Evolutionary conservation across 495 filamentous ascomycete genomes (phyloP), one percentile per base, ranked within the genome.

Genomic region (Xylaria bambusicola): DNA sequence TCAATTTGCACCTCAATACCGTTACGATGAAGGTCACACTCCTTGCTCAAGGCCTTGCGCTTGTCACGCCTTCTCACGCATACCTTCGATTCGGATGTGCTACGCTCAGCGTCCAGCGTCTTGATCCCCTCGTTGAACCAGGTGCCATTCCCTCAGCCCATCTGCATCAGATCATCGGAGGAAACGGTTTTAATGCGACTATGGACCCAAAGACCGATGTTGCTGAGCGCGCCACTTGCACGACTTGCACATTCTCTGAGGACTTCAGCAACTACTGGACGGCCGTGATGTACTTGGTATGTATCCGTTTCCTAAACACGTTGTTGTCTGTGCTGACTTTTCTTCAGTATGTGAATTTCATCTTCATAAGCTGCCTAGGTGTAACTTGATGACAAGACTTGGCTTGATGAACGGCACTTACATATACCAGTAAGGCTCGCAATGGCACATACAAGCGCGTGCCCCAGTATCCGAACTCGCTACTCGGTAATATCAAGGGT

Each of bases 361-460:
- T 42, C 51, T 53, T 42, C 36, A 17, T 53, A 53, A 21, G 35
- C 36, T 41, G 36, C 51, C 51, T 53, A 20, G 23, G 36, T 53
- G 51, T 53, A 52, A 26, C 49, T 52, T 18, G 33, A 40, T 5
- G 36, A 42, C 35, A 53, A 53, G 51, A 53, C 51, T 42, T 42
- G 51, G 36, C 23, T 42, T 29, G 35, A 53, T 53, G 36, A 42
- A 53, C 15, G 51, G 15, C 44, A 53, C 52, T 57, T 70, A 52
- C 66, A 63, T 48, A 65, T 70, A 53, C 51, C 15, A 53, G 51
- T 68, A 66, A 66, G 57, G 71, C 72, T 26, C 71, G 71, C 40
- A 76, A 76, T 52, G 72, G 72, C 6, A 73, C 74, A 2, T 75
- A 73, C 63, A 71, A 76, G 61, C 71, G 74, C 15, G 74, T 76